Base-by-base conservation (phyloP, 192 early-diverging fungal species). In the Linnemannia zychae region DNA sequence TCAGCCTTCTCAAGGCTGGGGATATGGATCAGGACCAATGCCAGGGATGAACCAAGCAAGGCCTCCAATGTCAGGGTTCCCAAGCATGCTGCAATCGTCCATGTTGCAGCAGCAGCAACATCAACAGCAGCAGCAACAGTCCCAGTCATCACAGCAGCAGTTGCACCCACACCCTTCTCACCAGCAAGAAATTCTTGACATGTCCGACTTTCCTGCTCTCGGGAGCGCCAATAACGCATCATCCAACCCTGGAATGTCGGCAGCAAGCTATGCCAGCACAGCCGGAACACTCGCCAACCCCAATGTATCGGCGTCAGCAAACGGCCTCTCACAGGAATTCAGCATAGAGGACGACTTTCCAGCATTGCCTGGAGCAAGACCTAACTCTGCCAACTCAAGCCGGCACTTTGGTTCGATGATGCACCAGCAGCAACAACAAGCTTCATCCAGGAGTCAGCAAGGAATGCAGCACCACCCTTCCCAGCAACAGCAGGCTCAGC, bases 271-370 rank as follows among this genome's bases (percentile, higher is more conserved):
- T 83, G 87, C 89, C 7, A 87, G 72, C 44, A 89, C 88, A 49
- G 88, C 88, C 48, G 80, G 84, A 36, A 89, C 80, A 13, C 57
- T 77, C 28, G 48, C 71, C 28, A 81, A 77, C 65, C 22, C 84
- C 1, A 78, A 73, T 68, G 87, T 82, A 47, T 68, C 82, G 40
- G 68, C 81, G 47, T 66, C 82, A 24, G 73, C 81, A 7, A 80
- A 60, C 48, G 60, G 73, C 47, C 33, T 85, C 34, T 71, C 83
- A 7, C 80, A 88, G 49, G 87, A 89, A 38, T 87, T 86, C 47
- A 88, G 79, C 48, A 90, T 87, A 78, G 88, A 85, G 70, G 83
- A 89, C 47, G 88, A 89, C 34, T 89, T 89, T 38, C 88, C 88
- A 12, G 88, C 88, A n/a, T 65, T 89, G 49, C 88, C 88, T 71